These are phyloP conservation scores for Babesia caballi DNA, from an alignment of 169 alveolate species.

Conservation along the genomic window DNA sequence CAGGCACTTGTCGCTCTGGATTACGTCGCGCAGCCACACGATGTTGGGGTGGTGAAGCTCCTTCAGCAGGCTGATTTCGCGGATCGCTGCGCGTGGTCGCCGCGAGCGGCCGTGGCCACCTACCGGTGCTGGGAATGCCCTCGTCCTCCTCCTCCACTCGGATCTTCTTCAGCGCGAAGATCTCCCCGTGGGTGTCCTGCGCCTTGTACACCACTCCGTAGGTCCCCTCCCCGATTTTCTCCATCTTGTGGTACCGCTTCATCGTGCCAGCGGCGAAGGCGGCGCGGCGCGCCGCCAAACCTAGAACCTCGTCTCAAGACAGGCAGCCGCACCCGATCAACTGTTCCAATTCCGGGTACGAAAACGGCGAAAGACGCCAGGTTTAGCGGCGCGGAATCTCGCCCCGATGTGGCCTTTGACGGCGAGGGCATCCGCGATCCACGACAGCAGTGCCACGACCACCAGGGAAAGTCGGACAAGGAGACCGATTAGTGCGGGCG, in stretches of 20 bases:
- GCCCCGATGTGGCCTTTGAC: too few relatives aligned
- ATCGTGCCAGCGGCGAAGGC: constrained; percentile 38
- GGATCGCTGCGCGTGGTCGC: constrained; percentile 91
- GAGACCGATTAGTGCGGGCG: too few relatives aligned
- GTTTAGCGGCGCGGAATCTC: too few relatives aligned
- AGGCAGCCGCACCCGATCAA: not conserved
- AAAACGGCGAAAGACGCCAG: too few relatives aligned
- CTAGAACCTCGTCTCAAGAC: not conserved
- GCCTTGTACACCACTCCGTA: constrained; percentile 97
- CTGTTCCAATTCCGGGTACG: too few relatives aligned
- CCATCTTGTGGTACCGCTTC: constrained; percentile 93
- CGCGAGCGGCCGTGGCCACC: constrained; percentile 7
- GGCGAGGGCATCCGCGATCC: too few relatives aligned
- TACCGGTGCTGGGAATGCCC: constrained; percentile 90
- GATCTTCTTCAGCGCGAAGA: constrained; percentile 94
- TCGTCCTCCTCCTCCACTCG: constrained; percentile 99
- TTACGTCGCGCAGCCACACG: constrained; percentile 96
- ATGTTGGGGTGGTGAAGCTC: constrained; percentile 98
- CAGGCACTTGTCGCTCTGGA: constrained; percentile 95
- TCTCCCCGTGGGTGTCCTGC: constrained; percentile 86
- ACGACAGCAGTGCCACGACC: too few relatives aligned
- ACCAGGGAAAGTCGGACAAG: too few relatives aligned
- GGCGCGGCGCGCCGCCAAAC: constrained; percentile 19
- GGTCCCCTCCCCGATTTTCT: constrained; percentile 98
- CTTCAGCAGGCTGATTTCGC: constrained; percentile 95